Evolutionary conservation across 805 yeast genomes (phyloP), one percentile per base, ranked within the genome.

Genomic region (Candida sanyiensis): DNA sequence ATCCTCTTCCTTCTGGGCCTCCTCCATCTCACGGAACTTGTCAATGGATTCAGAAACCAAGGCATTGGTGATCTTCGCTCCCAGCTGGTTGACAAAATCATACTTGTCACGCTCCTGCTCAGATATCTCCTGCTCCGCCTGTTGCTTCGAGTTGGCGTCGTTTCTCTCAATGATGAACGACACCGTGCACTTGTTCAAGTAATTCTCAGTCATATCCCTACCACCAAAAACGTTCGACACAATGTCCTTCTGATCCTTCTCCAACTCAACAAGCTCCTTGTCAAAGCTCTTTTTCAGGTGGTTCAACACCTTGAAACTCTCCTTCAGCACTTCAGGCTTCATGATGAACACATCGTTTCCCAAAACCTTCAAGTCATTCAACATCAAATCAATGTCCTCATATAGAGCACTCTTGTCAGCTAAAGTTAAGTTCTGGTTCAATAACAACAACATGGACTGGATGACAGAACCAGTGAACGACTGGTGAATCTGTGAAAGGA

Each of bases 191-290:
- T 56, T 51, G 18, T 47, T 47, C 49, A 57, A 38, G 43, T 57
- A 57, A 19, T 41, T 48, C 37, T 57, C 61, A 18, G 59, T 57
- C 49, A 51, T 49, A 26, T 45, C 52, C 26, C 48, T 41, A 23
- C 61, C 61, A 34, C 61, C 61, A 50, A 57, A 57, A 13, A 57
- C 58, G 27, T 51, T 54, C 3, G 57, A 55, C n/a, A 57, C 57
- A 31, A 49, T 52, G 34, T 54, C 57, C 42, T 50, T 54, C 35
- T 52, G 57, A 30, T 51, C 56, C 37, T 51, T 52, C 30, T 46
- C 56, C 20, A 52, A 17, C 21, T 52, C 55, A n/a, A 51, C 43
- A 21, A 51, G 20, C n/a, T 46, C 50, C 40, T 54, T 53, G 29
- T 49, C 48, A 27, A 53, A 44, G 37, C 41, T 51, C 28, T 43